phyloP scores from a whole-genome alignment of 2,329 filamentous ascomycete species.

The Purpureocillium takamizusanense region DNA sequence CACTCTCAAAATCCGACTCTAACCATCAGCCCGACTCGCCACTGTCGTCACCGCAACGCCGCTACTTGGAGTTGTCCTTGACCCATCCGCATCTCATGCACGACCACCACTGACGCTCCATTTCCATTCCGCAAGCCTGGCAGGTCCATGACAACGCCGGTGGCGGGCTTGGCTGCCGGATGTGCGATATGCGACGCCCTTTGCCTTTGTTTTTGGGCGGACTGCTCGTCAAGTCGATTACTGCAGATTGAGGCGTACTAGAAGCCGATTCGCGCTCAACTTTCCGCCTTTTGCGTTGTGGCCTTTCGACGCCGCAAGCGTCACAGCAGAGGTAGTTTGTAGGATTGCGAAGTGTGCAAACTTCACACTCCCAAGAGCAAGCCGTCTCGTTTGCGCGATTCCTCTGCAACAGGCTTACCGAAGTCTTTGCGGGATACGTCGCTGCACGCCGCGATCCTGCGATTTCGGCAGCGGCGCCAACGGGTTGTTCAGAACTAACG shows the following conservation, averaged over 20 bases:
- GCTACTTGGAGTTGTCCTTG: constrained; percentile 36
- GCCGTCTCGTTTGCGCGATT: neutral
- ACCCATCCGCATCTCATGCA: constrained; percentile 46
- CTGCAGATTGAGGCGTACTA: constrained; percentile 6
- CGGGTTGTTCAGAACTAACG: constrained; percentile 13
- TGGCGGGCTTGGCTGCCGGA: constrained; percentile 1
- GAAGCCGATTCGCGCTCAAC: neutral
- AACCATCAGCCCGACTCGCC: too few species aligned
- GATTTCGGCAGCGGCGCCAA: constrained; percentile 5
- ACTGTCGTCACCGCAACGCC: neutral
- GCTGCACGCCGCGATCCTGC: neutral
- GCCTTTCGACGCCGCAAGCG: constrained; percentile 40
- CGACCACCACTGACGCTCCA: constrained; percentile 48
- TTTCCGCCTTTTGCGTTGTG: constrained; percentile 7
- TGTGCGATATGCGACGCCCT: too few species aligned
- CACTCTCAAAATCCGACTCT: neutral
- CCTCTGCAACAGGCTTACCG: too few species aligned
- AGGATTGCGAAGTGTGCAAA: constrained; percentile 51
- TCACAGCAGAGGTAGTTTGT: constrained; percentile 43
- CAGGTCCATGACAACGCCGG: constrained; percentile 38
- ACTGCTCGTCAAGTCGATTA: constrained; percentile 26
- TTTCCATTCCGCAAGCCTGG: constrained; percentile 38
- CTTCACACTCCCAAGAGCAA: constrained; percentile 39
- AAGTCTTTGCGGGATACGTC: too few species aligned
- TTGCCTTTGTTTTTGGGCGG: constrained; percentile 13